Evolutionary conservation across 2,329 filamentous ascomycete species (phyloP), one percentile per base, ranked within the genome.

Genomic region (Aspergillus vadensis): DNA sequence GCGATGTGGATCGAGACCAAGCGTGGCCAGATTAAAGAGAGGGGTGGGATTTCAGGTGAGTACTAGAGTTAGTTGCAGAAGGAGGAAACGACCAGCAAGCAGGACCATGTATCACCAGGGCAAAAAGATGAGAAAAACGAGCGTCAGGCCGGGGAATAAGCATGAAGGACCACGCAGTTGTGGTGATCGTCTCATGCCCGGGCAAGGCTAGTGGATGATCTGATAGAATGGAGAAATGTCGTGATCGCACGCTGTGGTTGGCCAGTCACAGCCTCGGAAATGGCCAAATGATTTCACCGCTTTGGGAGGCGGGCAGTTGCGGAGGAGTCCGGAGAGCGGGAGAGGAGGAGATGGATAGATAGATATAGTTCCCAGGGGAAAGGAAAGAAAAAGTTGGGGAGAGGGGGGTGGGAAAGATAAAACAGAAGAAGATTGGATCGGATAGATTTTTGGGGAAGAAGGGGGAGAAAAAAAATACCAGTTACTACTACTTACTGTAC

Each of bases 191-290:
- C 65, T 69, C 55, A 65, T 59, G 64, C 58, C 65, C 62, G 60
- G 55, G 60, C 51, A 54, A 60, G 63, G 64, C 71, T 73, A 69
- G 67, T 63, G 63, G 73, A 77, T 77, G 74, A 75, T 75, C 71
- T 75, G 72, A 77, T 77, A 69, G 64, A 72, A 76, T 76, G 75
- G 73, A 72, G 73, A 76, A 76, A 77, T 77, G 75, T 77, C 75
- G 75, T 76, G 73, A 77, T 77, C 72, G 73, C 67, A 49, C 25
- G 17, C 49, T 66, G 59, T 73, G 68, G 66, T 75, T 71, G 62
- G 72, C 65, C 70, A 57, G 67, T 67, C 51, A 17, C n/a, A 53
- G 48, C 59, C 58, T 57, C 55, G 57, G 61, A 47, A 58, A 6
- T 48, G 32, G 19, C 57, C 44, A 39, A 30, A 21, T 23, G 36